Percentiles rank a stretch among this genome's conserved stretches.
Evolutionary conservation across 768 basidiomycete species (phyloP).

Genomic region (Trametes sanguinea): DNA sequence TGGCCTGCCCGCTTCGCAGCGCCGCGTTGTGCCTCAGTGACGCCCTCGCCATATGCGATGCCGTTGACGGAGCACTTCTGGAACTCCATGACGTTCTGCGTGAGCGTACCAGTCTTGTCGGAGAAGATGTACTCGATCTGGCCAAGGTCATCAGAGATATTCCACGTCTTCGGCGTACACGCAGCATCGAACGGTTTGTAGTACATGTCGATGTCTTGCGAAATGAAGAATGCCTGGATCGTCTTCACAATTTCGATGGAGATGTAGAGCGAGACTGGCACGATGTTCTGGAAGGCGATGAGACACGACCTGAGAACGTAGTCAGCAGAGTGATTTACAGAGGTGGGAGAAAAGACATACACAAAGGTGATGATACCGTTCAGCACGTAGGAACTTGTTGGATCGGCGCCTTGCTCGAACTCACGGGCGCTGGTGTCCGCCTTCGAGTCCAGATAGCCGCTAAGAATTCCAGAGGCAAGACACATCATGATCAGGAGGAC

Average conservation of each 20-base stretch:
- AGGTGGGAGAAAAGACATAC: slow-evolving; percentile 43
- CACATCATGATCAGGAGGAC: slow-evolving; percentile 77
- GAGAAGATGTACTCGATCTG: slow-evolving; percentile 97
- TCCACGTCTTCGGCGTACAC: slow-evolving; percentile 97
- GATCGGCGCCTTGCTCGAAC: slow-evolving; percentile 69
- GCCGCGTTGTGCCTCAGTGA: slow-evolving; percentile 94
- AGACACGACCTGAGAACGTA: slow-evolving; percentile 69
- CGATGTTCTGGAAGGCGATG: slow-evolving; percentile 96
- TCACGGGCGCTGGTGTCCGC: slow-evolving; percentile 64
- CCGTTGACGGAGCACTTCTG: slow-evolving; percentile 92
- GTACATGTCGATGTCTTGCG: slow-evolving; percentile 96
- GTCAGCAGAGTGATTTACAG: neutral
- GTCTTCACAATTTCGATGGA: slow-evolving; percentile 99
- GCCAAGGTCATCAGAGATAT: slow-evolving; percentile 96
- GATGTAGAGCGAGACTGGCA: slow-evolving; percentile 94
- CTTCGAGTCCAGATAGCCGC: slow-evolving; percentile 66
- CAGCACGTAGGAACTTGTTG: slow-evolving; percentile 59
- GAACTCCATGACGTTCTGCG: slow-evolving; percentile 99
- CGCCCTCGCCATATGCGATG: slow-evolving; percentile 85
- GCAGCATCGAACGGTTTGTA: slow-evolving; percentile 83
- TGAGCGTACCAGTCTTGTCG: slow-evolving; percentile 96
- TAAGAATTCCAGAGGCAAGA: slow-evolving; percentile 69
- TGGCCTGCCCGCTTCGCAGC: slow-evolving; percentile 83
- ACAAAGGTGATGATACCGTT: slow-evolving; percentile 89
- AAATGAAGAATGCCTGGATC: slow-evolving; percentile 95